These are phyloP conservation scores for Acephala macrosclerotiorum DNA, from an alignment of 2,329 filamentous ascomycete genomes.

Conservation along the genomic window DNA sequence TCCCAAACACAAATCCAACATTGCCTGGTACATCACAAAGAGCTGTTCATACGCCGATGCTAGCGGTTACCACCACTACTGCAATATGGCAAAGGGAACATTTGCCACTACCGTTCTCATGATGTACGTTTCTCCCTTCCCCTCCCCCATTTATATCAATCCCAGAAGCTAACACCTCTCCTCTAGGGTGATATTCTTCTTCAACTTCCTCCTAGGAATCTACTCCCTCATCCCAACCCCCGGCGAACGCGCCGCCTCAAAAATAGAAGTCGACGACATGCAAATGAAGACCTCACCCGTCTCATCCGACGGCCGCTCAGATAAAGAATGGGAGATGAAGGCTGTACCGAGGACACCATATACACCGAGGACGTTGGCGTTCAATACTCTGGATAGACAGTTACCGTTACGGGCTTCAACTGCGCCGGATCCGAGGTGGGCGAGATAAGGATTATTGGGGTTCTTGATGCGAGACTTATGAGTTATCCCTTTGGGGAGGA, in stretches of 20 bases:
- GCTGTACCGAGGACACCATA: slow-evolving; percentile 58
- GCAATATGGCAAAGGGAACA: slow-evolving; percentile 71
- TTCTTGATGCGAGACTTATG: too few relatives aligned
- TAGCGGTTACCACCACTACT: slow-evolving; percentile 62
- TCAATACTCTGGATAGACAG: slow-evolving; percentile 67
- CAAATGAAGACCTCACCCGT: slow-evolving; percentile 46
- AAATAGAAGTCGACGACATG: slow-evolving; percentile 58
- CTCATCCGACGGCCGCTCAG: slow-evolving; percentile 48
- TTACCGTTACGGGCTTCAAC: slow-evolving; percentile 54
- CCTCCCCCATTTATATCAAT: background rate
- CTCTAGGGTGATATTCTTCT: slow-evolving; percentile 64
- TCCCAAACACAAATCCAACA: slow-evolving; percentile 63
- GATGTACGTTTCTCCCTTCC: slow-evolving; percentile 61
- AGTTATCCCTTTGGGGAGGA: too few relatives aligned
- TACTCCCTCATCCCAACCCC: slow-evolving; percentile 57
- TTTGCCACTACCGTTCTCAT: slow-evolving; percentile 72
- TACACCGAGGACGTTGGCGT: slow-evolving; percentile 73
- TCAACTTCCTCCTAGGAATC: slow-evolving; percentile 64
- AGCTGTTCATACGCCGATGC: slow-evolving; percentile 68
- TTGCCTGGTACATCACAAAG: slow-evolving; percentile 79
- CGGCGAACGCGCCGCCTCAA: slow-evolving; percentile 54
- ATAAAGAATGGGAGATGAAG: slow-evolving; percentile 65
- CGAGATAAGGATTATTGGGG: slow-evolving; percentile 9
- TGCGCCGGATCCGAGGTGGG: slow-evolving; percentile 10
- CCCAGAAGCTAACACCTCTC: slow-evolving; percentile 4